Conservation (phyloP, 2,329 filamentous ascomycete genomes). For the Diaporthe ampelina region DNA sequence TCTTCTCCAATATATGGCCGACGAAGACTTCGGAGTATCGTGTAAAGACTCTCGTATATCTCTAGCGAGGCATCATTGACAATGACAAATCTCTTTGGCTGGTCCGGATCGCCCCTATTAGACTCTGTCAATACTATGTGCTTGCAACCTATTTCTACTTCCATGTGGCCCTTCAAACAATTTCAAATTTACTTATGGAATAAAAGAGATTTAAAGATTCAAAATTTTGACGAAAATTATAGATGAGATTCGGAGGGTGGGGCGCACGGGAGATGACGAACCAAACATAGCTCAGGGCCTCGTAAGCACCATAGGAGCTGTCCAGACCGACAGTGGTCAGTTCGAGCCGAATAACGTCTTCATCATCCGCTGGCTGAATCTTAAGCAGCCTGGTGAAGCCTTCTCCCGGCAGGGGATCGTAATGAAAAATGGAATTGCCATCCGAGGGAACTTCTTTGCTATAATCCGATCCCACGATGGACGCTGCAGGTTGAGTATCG, state of each 20-base stretch:
- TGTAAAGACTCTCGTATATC: conserved; percentile 2
- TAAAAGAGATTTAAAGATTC: not conserved
- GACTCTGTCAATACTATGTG: not conserved
- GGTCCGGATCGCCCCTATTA: not conserved
- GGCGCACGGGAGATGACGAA: not conserved
- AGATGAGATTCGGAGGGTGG: not conserved
- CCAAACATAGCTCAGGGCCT: conserved; percentile 19
- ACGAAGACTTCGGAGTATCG: not conserved
- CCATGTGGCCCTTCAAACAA: not conserved
- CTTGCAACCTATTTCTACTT: not conserved
- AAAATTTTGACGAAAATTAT: not conserved
- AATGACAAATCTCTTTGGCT: not conserved
- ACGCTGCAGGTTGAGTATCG: not conserved
- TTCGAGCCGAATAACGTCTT: not conserved
- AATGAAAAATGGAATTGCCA: not conserved
- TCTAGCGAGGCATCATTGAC: not conserved
- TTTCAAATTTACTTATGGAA: too few relatives aligned
- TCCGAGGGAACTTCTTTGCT: too few relatives aligned
- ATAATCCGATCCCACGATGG: not conserved
- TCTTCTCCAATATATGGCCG: not conserved
- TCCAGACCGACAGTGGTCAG: not conserved
- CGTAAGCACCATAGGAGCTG: not conserved
- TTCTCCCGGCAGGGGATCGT: not conserved
- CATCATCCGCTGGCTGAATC: not conserved
- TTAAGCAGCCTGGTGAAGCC: conserved; percentile 4